phyloP scores from a whole-genome alignment of 164 flowering plant species.

The Magnolia changhungtana region DNA sequence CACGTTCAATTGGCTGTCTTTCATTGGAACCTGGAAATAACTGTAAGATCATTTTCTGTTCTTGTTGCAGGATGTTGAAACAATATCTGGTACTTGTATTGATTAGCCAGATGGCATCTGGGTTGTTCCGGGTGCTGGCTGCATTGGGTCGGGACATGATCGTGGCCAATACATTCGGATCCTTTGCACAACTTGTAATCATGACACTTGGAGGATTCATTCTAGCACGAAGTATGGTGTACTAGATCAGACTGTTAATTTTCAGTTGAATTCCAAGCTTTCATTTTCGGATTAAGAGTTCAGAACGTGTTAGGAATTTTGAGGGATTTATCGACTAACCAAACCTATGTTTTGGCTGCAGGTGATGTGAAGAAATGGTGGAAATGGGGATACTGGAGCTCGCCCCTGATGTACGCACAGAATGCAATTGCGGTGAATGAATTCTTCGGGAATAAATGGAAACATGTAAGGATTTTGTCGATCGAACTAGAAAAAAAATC shows the following conservation, averaged over 20 bases:
- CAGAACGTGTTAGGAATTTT: neutral
- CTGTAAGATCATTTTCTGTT: neutral
- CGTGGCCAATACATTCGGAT: conserved; percentile 36
- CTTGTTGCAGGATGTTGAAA: conserved; percentile 36
- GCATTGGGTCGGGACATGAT: conserved; percentile 33
- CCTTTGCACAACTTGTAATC: conserved; percentile 25
- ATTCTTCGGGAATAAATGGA: conserved; percentile 59
- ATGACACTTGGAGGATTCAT: conserved; percentile 36
- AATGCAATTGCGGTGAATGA: conserved; percentile 49
- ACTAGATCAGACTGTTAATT: neutral
- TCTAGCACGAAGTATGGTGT: conserved; percentile 36
- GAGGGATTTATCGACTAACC: neutral
- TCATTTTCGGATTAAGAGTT: neutral
- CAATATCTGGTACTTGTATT: conserved; percentile 30
- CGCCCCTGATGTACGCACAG: conserved; percentile 62
- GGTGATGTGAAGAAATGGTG: conserved; percentile 51
- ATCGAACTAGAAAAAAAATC: too few relatives aligned
- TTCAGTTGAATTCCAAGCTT: neutral
- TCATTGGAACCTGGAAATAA: neutral
- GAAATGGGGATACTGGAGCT: conserved; percentile 64
- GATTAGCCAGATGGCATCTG: conserved; percentile 38
- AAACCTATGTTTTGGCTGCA: conserved; percentile 5
- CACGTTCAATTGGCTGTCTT: neutral
- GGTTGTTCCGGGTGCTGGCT: conserved; percentile 32
- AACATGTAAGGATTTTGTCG: conserved; percentile 28